phyloP scores from a whole-genome alignment of 2,329 filamentous ascomycete genomes.

The Pestalotiopsis sp. region DNA sequence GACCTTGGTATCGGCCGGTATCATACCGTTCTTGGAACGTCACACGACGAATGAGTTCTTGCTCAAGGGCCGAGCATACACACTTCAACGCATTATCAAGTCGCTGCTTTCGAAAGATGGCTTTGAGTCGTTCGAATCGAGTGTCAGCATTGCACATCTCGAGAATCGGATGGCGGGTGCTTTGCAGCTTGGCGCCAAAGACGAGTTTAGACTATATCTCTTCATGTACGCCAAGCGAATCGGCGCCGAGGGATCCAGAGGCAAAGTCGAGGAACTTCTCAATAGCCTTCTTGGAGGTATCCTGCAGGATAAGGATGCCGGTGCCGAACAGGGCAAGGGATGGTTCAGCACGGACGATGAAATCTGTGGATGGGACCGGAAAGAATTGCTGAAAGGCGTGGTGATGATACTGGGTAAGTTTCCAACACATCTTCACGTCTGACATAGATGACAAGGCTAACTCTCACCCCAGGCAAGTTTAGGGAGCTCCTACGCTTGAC shows the following conservation, averaged over 20 bases:
- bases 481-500: constrained; percentile 91
- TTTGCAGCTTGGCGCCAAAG: constrained; percentile 78
- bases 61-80: constrained; percentile 88
- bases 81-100: constrained; percentile 90
- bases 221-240: constrained; percentile 97
- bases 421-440: constrained; percentile 17
- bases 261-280: constrained; percentile 91
- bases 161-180: constrained; percentile 94
- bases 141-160: constrained; percentile 89
- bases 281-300: constrained; percentile 78
- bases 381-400: constrained; percentile 85
- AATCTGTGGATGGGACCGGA: constrained; percentile 89
- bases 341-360: constrained; percentile 71
- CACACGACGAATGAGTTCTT: constrained; percentile 94
- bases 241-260: constrained; percentile 82
- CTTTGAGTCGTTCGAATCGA: constrained; percentile 88
- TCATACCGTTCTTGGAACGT: constrained; percentile 90
- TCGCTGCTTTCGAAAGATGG: constrained; percentile 84
- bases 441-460: constrained; percentile 32
- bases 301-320: constrained; percentile 58
- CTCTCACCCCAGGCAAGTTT: constrained; percentile 73
- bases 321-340: constrained; percentile 51
- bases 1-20: constrained; percentile 79
- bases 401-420: constrained; percentile 87
- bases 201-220: constrained; percentile 94